These are phyloP conservation scores for Zelopaecilomyces penicillatus DNA, from an alignment of 2,329 filamentous ascomycete species.

Conservation along the genomic window DNA sequence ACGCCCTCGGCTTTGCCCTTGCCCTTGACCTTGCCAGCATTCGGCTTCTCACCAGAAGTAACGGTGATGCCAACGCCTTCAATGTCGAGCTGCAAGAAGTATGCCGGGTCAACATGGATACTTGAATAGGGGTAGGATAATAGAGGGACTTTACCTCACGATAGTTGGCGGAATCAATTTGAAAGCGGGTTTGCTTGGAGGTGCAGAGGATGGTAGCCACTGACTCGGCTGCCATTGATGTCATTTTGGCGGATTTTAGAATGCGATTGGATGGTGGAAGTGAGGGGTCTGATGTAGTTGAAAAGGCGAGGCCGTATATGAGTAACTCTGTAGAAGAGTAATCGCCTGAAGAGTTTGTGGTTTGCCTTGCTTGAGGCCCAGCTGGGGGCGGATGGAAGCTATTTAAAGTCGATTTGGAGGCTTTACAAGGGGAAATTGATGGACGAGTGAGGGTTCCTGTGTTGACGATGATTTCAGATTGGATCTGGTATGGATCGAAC, in stretches of 20 bases:
- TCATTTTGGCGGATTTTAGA: slow-evolving; percentile 24
- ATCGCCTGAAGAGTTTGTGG: too few species aligned
- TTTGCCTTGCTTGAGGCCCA: too few species aligned
- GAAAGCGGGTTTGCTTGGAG: slow-evolving; percentile 60
- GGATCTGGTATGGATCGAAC: too few species aligned
- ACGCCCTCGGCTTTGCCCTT: slow-evolving; percentile 37
- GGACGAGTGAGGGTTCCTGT: too few species aligned
- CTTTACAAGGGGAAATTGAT: too few species aligned
- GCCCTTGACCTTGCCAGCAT: slow-evolving; percentile 42
- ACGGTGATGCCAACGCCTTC: slow-evolving; percentile 66
- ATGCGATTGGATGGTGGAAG: not conserved
- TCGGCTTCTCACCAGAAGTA: slow-evolving; percentile 29
- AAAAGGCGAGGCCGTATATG: too few species aligned
- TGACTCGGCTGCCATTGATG: slow-evolving; percentile 41
- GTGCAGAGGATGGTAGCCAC: slow-evolving; percentile 50
- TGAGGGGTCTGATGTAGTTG: too few species aligned
- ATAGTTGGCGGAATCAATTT: slow-evolving; percentile 46
- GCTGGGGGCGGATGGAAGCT: too few species aligned
- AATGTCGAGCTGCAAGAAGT: slow-evolving; percentile 49
- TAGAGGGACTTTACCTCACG: slow-evolving; percentile 39
- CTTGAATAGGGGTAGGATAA: not conserved
- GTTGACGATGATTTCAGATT: too few species aligned
- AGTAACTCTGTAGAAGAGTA: too few species aligned
- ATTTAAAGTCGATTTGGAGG: too few species aligned
- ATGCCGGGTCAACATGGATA: not conserved